phyloP scores from a whole-genome alignment of 2,329 filamentous ascomycete genomes.

The Nannizzia gypsea region DNA sequence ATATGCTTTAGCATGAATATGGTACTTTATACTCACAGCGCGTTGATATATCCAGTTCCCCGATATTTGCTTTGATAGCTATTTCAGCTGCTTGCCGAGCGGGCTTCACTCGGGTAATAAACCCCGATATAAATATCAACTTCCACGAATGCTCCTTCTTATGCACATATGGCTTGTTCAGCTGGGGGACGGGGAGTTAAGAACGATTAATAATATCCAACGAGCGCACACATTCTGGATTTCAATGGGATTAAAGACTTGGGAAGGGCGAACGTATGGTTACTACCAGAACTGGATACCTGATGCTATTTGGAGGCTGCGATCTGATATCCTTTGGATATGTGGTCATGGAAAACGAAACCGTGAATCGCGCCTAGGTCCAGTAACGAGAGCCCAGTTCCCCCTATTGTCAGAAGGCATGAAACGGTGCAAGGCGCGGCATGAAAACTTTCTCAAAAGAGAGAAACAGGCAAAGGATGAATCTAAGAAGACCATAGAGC shows the following conservation, averaged over 20 bases:
- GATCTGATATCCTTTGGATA: not conserved
- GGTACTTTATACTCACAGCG: not conserved
- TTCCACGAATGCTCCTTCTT: slow-evolving; percentile 12
- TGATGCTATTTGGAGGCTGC: slow-evolving; percentile 8
- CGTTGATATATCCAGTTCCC: slow-evolving; percentile 9
- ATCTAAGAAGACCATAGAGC: not conserved
- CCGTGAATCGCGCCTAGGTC: not conserved
- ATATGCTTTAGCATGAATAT: not conserved
- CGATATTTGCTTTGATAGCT: slow-evolving; percentile 2
- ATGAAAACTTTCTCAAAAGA: not conserved
- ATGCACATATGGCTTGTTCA: slow-evolving; percentile 16
- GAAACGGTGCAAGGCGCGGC: not conserved
- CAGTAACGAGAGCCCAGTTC: not conserved
- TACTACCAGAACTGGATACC: slow-evolving; percentile 15
- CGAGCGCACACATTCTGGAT: slow-evolving; percentile 16
- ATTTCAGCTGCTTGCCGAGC: not conserved
- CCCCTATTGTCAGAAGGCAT: not conserved
- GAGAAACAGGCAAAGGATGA: not conserved
- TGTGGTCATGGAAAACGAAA: not conserved
- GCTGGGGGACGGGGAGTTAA: slow-evolving; percentile 8
- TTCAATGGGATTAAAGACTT: slow-evolving; percentile 8
- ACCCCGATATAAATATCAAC: slow-evolving; percentile 9
- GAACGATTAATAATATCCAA: slow-evolving; percentile 13
- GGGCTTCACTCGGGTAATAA: slow-evolving; percentile 7
- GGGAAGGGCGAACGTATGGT: slow-evolving; percentile 12